Percentiles rank a stretch among this genome's conserved stretches.
Conservation (phyloP, 2,329 filamentous ascomycete species). For the Penicillium sclerotigenum region DNA sequence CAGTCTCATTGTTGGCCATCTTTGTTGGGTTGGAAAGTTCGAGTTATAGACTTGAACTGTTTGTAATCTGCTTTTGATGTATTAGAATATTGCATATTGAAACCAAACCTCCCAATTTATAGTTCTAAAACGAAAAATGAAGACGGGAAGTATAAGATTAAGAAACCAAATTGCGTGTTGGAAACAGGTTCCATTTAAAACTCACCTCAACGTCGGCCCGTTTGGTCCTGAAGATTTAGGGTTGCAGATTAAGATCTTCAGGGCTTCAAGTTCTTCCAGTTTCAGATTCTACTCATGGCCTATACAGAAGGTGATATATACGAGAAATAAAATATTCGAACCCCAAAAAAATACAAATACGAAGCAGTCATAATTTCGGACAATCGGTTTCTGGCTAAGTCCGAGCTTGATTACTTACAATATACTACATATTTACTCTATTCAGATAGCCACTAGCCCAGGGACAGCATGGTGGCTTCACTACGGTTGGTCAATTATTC, state of each 20-base stretch:
- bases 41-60: background rate
- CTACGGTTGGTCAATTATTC: background rate
- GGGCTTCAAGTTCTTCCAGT: background rate
- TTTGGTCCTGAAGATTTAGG: background rate
- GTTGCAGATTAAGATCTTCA: background rate
- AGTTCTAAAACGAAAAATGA: background rate
- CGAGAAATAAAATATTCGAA: background rate
- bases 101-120: background rate
- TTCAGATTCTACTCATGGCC: background rate
- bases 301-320: background rate
- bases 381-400: background rate
- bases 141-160: slow-evolving; percentile 1
- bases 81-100: background rate
- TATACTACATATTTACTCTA: no score
- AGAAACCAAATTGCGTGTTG: background rate
- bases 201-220: background rate
- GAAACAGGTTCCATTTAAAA: background rate
- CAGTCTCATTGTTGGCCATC: background rate
- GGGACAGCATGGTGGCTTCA: background rate
- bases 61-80: background rate
- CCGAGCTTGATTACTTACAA: background rate
- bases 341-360: background rate
- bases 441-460: background rate
- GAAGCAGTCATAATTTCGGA: background rate
- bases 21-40: background rate